Base-by-base conservation (phyloP, 2,329 filamentous ascomycete species). In the Rosellinia necatrix region DNA sequence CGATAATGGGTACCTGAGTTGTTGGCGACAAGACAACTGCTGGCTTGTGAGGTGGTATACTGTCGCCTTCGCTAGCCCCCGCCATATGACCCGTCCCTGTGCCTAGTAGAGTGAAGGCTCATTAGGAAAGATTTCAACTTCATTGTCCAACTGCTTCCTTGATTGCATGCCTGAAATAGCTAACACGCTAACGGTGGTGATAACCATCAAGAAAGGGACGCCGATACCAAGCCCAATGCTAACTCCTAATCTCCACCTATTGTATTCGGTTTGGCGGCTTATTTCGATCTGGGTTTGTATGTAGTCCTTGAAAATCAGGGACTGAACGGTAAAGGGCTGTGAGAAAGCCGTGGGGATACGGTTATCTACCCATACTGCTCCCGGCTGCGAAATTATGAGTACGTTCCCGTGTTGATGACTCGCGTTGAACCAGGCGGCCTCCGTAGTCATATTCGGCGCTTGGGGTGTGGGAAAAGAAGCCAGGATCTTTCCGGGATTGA, bases 321-420 rank as follows among this genome's bases (percentile, higher is more conserved):
- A 15, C 22, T 44, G 53, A 6, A 56, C 53, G 10, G 41, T 50
- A 12, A 56, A 56, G 7, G 13, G 46, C 25, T 50, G 53, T 6
- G 53, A 56, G 12, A 30, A 21, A 22, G 22, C 34, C 8, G n/a
- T 6, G 2, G 46, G 40, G 6, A 42, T 35, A 22, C 37, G 7
- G 3, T 37, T 15, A 2, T 40, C 38, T 8, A 12, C n/a, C 2
- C n/a, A 12, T 21, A 29, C 46, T 25, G 24, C 46, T 15, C 7
- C 46, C n/a, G 47, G 53, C n/a, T 50, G 53, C 6, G 53, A 49
- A n/a, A 50, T n/a, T 13, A 46, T 46, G 41, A 56, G 30, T 4
- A 44, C 3, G n/a, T 50, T 56, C 7, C n/a, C 21, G 3, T 8
- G 35, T n/a, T 41, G 12, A 5, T 55, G 52, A 21, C 38, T 50